A percentile compares a stretch with the other conserved stretches of the same genome.
phyloP scores from a whole-genome alignment of 148 eudicot genomes.

The Oxyria digyna region DNA sequence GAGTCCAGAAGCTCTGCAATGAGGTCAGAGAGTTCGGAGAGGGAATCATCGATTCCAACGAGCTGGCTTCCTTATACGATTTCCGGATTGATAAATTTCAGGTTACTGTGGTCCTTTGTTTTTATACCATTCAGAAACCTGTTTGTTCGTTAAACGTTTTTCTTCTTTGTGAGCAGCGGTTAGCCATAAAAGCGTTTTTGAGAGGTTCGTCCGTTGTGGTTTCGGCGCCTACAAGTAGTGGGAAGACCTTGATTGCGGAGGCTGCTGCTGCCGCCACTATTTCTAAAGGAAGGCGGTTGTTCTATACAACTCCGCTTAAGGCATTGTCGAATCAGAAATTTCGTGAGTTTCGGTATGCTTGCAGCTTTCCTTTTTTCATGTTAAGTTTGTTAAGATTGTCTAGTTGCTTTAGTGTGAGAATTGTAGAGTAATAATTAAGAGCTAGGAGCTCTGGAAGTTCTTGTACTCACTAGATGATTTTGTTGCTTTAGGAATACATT shows the following conservation, averaged over 20 bases:
- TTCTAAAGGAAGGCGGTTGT: slow-evolving; percentile 69
- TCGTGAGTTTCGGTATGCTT: slow-evolving; percentile 66
- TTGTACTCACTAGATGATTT: background rate
- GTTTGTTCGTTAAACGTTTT: slow-evolving; percentile 1
- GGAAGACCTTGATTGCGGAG: slow-evolving; percentile 94
- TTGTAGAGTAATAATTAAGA: background rate
- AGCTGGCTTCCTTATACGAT: slow-evolving; percentile 67
- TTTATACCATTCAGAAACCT: background rate
- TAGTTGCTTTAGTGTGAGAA: background rate
- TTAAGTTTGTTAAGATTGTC: background rate
- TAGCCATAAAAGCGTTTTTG: slow-evolving; percentile 76
- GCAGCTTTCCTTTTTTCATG: background rate
- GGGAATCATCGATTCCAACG: slow-evolving; percentile 60
- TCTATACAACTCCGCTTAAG: slow-evolving; percentile 93
- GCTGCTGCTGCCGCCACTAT: slow-evolving; percentile 90
- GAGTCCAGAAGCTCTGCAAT: slow-evolving; percentile 57
- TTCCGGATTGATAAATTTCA: slow-evolving; percentile 88
- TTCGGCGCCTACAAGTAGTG: slow-evolving; percentile 97
- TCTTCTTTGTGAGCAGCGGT: slow-evolving; percentile 29
- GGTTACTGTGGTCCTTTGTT: slow-evolving; percentile 27
- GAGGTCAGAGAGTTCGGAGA: slow-evolving; percentile 70
- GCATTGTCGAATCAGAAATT: slow-evolving; percentile 96
- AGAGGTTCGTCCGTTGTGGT: slow-evolving; percentile 94
- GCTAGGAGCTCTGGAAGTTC: background rate
- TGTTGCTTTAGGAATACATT: slow-evolving; percentile 52